Conservation (phyloP, 1,139 yeast genomes). For the Geotrichum phurueaensis region DNA sequence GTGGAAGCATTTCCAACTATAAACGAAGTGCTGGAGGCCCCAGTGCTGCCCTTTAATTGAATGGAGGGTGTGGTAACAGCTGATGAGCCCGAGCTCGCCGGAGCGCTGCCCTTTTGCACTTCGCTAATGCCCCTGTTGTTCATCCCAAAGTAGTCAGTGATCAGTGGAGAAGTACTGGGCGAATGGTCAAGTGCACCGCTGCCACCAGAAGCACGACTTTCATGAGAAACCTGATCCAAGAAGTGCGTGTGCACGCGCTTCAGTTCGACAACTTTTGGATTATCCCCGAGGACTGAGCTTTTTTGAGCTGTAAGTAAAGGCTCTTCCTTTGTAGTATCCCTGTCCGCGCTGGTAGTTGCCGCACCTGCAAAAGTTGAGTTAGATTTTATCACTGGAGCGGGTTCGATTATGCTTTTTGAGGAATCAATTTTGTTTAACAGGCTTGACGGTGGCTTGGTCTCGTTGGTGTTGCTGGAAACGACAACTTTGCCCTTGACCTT, state of each 20-base stretch:
- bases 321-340: neutral
- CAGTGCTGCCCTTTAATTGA: neutral
- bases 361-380: neutral
- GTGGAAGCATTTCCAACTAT: neutral
- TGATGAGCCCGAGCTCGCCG: neutral
- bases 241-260: neutral
- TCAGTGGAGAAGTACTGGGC: neutral
- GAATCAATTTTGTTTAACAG: constrained; percentile 5
- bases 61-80: neutral
- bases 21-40: neutral
- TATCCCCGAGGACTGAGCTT: neutral
- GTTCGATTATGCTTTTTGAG: neutral
- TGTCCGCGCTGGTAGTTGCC: neutral
- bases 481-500: constrained; percentile 19
- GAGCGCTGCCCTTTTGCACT: neutral
- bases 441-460: constrained; percentile 11
- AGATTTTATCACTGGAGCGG: neutral
- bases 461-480: constrained; percentile 6
- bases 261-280: neutral
- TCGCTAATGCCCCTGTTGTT: neutral
- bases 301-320: neutral
- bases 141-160: neutral
- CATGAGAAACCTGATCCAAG: neutral
- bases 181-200: neutral
- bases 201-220: neutral